phyloP scores from a whole-genome alignment of 306 rosid genomes.

The Gleditsia sinensis region DNA sequence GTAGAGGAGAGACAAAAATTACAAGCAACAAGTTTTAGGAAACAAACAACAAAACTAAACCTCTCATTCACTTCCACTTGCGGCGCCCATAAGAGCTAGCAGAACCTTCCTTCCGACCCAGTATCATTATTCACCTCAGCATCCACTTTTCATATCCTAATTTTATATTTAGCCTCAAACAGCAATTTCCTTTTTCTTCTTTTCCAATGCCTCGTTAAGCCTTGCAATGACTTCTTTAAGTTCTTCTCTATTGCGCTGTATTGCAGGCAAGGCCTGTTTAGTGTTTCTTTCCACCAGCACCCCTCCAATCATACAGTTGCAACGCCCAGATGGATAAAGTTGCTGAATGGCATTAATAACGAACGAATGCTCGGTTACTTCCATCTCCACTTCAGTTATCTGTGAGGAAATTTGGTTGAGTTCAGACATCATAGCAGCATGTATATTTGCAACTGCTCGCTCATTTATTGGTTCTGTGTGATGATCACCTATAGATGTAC shows the following conservation, averaged over 20 bases:
- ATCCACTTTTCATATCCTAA: conserved; percentile 48
- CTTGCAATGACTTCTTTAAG: conserved; percentile 54
- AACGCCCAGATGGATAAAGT: conserved; percentile 60
- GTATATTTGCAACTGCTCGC: conserved; percentile 56
- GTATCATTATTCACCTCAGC: conserved; percentile 41
- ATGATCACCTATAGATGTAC: conserved; percentile 42
- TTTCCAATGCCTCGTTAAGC: conserved; percentile 59
- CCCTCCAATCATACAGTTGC: conserved; percentile 68
- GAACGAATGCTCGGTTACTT: conserved; percentile 60
- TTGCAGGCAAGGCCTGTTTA: conserved; percentile 64
- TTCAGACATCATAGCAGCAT: conserved; percentile 54
- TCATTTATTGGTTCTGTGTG: conserved; percentile 53
- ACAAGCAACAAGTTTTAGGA: too few species aligned
- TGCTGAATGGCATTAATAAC: conserved; percentile 64
- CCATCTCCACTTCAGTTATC: conserved; percentile 71
- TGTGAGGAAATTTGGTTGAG: conserved; percentile 66
- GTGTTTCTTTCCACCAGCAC: conserved; percentile 64
- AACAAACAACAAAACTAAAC: too few species aligned
- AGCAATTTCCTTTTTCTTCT: conserved; percentile 64
- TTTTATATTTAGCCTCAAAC: conserved; percentile 68
- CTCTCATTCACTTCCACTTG: too few species aligned
- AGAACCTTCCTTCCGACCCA: too few species aligned
- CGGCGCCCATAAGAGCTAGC: too few species aligned
- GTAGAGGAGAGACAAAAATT: too few species aligned
- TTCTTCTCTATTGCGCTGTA: conserved; percentile 63